Evolutionary conservation across 2,329 filamentous ascomycete species (phyloP), one percentile per base, ranked within the genome.

Genomic region (Paracoccidioides lutzii): DNA sequence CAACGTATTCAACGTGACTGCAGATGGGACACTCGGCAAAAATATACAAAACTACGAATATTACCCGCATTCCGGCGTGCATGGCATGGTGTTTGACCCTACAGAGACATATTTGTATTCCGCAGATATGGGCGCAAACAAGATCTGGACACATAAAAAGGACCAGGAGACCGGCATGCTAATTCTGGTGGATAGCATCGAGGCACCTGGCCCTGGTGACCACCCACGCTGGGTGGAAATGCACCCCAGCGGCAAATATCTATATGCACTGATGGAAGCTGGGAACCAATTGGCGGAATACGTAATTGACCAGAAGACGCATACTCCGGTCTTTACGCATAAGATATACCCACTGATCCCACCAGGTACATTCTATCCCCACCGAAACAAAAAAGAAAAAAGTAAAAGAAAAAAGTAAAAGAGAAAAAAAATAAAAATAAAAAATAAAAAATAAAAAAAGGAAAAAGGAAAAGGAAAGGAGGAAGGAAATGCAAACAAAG

Each of bases 161-260:
- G 78, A 80, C 57, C 64, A 73, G 5, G 68, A 77, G 54, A 76
- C 79, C 2, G 85, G 85, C 14, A 74, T 78, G 53, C 72, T 93
- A 56, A 78, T 81, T 51, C 79, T 90, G 22, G 79, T 91, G 55
- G 88, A 87, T 61, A 82, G 79, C 65, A 77, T 90, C 38, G 80
- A 85, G 59, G 88, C 88, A 33, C 87, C 88, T 0, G 77, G 78
- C 48, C 72, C 80, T 2, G 78, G 78, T 58, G 89, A 95, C 69
- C 89, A 93, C 69, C 89, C 89, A 14, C 81, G 89, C 65, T 95
- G 89, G 89, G 87, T 94, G 12, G 88, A 88, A 62, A 84, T 94
- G 67, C 87, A 91, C 69, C 84, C 85, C 2, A 80, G 80, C 0
- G 88, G 87, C 22, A 80, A 83, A 57, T 90, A 89, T 70, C 78